phyloP scores from a whole-genome alignment of 805 yeast species.

The Yamadazyma nakazawae region DNA sequence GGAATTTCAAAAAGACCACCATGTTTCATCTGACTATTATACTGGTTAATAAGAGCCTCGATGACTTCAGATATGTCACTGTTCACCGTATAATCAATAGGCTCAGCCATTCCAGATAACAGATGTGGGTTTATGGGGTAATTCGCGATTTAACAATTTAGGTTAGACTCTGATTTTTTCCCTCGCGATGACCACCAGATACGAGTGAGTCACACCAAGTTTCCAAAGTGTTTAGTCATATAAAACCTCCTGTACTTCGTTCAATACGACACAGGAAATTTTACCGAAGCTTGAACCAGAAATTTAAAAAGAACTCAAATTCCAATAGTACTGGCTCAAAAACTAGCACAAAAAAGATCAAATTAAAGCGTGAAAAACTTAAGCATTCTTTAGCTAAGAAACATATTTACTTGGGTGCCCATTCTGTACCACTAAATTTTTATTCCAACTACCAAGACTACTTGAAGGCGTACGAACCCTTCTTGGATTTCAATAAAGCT shows the following conservation, averaged over 20 bases:
- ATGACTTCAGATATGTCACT: constrained; percentile 14
- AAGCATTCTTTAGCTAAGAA: background rate
- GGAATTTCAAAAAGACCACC: background rate
- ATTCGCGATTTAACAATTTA: background rate
- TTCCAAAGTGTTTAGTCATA: background rate
- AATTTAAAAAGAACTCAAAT: background rate
- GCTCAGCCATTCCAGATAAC: background rate
- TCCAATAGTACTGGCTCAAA: background rate
- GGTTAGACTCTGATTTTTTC: background rate
- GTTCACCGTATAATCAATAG: background rate
- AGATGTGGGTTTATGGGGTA: background rate
- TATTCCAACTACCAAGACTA: background rate
- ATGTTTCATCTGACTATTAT: constrained; percentile 6
- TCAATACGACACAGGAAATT: background rate
- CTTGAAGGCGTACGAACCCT: constrained; percentile 8
- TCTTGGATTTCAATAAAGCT: constrained; percentile 13
- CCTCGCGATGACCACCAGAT: background rate
- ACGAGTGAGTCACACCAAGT: background rate
- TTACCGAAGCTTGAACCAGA: background rate
- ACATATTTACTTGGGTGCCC: constrained; percentile 1
- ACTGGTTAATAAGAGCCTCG: constrained; percentile 14
- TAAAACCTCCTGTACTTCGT: background rate
- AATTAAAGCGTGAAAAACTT: background rate
- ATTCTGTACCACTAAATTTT: background rate
- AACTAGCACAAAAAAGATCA: background rate